Evolutionary conservation across 1,284 basidiomycete species (phyloP), one percentile per base, ranked within the genome.

Genomic region (Somion occarium): DNA sequence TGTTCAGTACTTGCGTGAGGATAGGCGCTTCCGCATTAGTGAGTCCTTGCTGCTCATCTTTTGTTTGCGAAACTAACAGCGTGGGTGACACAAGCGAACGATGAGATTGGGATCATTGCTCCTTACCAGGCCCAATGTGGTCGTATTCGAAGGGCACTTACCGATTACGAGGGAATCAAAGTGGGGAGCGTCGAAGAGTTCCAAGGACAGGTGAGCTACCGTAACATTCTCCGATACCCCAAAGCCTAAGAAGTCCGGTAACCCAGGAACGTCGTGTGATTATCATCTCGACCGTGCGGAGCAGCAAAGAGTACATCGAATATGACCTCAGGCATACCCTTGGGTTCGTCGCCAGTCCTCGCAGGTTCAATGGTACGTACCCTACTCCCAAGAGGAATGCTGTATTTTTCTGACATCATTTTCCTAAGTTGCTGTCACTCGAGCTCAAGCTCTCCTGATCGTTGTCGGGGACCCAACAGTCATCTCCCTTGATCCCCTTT

Each of bases 131-230:
- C 77, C 0, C 81, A 83, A 57, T 73, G 72, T 20, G 61, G 64
- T 15, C 77, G 75, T 54, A 72, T 83, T 22, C 68, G 77, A 5
- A 59, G 53, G 5, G 52, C 66, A 1, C 59, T 82, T 15, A 54
- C 51, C 11, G 57, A 61, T 1, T 67, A 71, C 0, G 53, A 59
- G 4, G 70, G 62, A 2, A 69, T 80, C 25, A 80, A 75, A 56
- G 75, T 83, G 37, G 81, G 78, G 5, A 78, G 75, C 24, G 80
- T 82, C 0, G 82, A 83, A 56, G 79, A 82, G 51, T 83, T 80
- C 63, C 82, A 83, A 62, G 81, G 82, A 23, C 78, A 82, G 65
- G 80, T 80, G 23, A 23, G 73, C 57, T 15, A 15, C 26, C 22
- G 18, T 23, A 37, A 22, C 25, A 25, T 15, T 38, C n/a, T n/a